Base-by-base conservation (phyloP, 2,329 filamentous ascomycete genomes). In the Colletotrichum liaoningense region DNA sequence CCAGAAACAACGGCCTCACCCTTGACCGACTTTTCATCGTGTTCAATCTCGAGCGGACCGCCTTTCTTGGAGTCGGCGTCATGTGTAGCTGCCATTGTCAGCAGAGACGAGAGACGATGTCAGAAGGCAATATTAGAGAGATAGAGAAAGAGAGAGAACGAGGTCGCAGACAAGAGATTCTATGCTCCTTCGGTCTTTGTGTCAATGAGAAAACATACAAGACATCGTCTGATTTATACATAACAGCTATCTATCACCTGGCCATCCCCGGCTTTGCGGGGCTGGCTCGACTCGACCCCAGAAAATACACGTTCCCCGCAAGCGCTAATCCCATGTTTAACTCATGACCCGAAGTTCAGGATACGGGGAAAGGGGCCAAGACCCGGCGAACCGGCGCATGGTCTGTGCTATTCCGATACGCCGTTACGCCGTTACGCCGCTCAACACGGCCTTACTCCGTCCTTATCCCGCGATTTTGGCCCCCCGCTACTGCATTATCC, bases 1-100 rank as follows among this genome's bases (percentile, higher is more conserved):
- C 71, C 67, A 11, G 60, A 54, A n/a, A 62, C 33, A 16, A 46
- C 33, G 30, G 54, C 46, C 30, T 70, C 60, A 5, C 26, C 68
- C 28, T 68, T 58, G 35, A 56, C 58, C 62, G 57, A 73, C 26
- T 73, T 69, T 56, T 70, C 71, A 30, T 65, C 65, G 52, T 58
- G 58, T 9, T 67, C 64, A n/a, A 72, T 26, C n/a, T 72, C 69
- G n/a, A 69, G 54, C 5, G 60, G 54, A 1, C 52, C 60, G 30
- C 67, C 62, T 16, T 54, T 38, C 55, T 69, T 69, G 5, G 54
- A 49, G 22, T 58, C 22, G 24, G 28, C 5, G 8, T 2, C 55
- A 8, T 8, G 19, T 16, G 24, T 46, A 7, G 35, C 35, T 19
- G 67, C 57, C 60, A 69, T 69, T 0, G 19, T 57, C 16, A 28